Evolutionary conservation across 163 green algal genomes (phyloP), one percentile per base, ranked within the genome.

Genomic region (Chlorella variabilis): DNA sequence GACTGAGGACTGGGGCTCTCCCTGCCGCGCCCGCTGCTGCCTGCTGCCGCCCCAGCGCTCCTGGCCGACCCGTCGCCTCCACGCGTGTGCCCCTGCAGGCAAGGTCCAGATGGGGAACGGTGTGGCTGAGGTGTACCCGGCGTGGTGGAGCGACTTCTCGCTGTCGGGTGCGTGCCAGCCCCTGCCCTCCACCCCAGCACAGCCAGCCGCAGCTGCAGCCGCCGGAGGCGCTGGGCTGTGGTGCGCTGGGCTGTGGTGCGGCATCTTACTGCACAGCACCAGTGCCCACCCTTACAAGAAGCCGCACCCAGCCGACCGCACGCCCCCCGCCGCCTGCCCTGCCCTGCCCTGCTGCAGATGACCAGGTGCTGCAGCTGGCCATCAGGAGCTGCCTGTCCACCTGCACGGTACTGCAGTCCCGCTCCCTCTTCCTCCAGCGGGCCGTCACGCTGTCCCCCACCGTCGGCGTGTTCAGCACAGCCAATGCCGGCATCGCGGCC

Each of bases 381-480:
- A 17, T 61, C 9, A 17, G 20, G 31, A 59, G 39, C 70, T 77
- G 70, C 70, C 8, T 36, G 17, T 31, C 18, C 31, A 27, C 31
- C 0, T 65, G 70, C 70, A 51, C 33, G 21, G 70, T 77, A 33
- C 31, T 77, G 39, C 48, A 59, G 67, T 38, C 31, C 4, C 70
- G 70, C 31, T 27, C 70, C 6, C 45, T 51, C n/a, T 77, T 65
- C 70, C 31, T 63, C 3, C 7, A 38, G 31, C 18, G 29, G 31
- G 41, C 54, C 33, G 63, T 65, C 31, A 83, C 9, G 2, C 36
- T 58, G n/a, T 6, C 23, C 39, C 68, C 67, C 41, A 45, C 20
- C 2, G 75, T 39, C 27, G 78, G 39, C 8, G 34, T 84, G 8
- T 78, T 78, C 15, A 31, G 54, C 51, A 84, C 78, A 1, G 17